Base-by-base conservation (phyloP, 495 filamentous ascomycete genomes). In the Talaromyces stipitatus region DNA sequence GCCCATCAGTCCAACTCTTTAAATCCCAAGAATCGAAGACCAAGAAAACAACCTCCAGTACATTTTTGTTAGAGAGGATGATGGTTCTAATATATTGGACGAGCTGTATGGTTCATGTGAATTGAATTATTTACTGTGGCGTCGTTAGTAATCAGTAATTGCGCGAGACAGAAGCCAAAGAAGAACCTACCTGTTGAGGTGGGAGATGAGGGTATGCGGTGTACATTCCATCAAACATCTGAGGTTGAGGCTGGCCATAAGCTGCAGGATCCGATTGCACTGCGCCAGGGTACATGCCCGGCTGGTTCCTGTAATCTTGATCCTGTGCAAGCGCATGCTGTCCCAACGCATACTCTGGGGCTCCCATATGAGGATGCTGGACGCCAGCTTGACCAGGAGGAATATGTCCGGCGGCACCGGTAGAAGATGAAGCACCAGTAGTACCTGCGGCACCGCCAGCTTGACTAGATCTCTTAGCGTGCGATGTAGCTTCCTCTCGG, bases 211-310 rank as follows among this genome's bases (percentile, higher is more conserved):
- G 80, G 70, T 90, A 94, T 29, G 81, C 81, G 52, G 65, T 71
- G 73, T 97, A 97, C 80, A 97, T 95, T 53, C 78, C 80, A 60
- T 91, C 89, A 66, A 92, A 96, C 82, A 96, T 94, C 62, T 84
- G 85, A 43, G 83, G 78, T 62, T 85, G 85, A 36, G 85, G 82
- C 54, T 91, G 87, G 38, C 83, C 86, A 67, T 92, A 92, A 24
- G 81, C 77, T 36, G 80, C 76, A 6, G 85, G 86, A 48, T 86
- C 86, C 23, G 83, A 74, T 61, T 87, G 89, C 28, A 90, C 88
- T 50, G 89, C 83, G 12, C 81, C 81, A 10, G 84, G 76, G 70
- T 96, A 97, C 82, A 96, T 90, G 48, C 78, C 75, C 38, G 80
- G 84, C 63, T 83, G 83, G 50, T 82, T 81, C 61, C 90, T 85